Percentiles rank a stretch among this genome's conserved stretches.
phyloP scores from a whole-genome alignment of 2,329 filamentous ascomycete genomes.

The Grosmannia penicillata region DNA sequence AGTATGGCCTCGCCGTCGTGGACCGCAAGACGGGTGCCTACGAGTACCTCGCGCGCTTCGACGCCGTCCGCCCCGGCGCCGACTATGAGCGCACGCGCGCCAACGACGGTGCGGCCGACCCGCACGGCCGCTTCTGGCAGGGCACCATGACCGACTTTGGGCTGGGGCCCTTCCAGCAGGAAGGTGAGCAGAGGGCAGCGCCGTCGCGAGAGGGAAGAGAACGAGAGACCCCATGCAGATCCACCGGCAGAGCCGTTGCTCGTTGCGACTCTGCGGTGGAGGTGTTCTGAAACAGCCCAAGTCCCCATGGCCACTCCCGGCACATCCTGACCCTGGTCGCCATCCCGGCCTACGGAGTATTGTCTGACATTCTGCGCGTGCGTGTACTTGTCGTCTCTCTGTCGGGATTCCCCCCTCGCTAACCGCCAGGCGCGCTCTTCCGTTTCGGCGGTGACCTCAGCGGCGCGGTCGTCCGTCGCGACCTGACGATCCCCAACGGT shows the following conservation, averaged over 20 bases:
- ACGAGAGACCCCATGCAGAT: too few relatives aligned
- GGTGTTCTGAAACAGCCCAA: too few relatives aligned
- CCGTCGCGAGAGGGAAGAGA: too few relatives aligned
- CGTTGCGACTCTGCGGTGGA: too few relatives aligned
- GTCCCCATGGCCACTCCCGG: too few relatives aligned
- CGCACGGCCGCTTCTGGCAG: constrained; percentile 69
- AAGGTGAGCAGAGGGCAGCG: constrained; percentile 27
- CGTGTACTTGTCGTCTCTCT: too few relatives aligned
- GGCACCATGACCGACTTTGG: constrained; percentile 71
- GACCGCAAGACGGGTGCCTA: constrained; percentile 44
- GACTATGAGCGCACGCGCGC: constrained; percentile 43
- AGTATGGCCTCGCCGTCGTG: constrained; percentile 67
- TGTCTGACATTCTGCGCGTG: background rate
- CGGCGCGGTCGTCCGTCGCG: constrained; percentile 43
- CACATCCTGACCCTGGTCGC: too few relatives aligned
- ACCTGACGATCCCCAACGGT: constrained; percentile 70
- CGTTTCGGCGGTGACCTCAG: constrained; percentile 50
- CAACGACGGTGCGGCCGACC: constrained; percentile 76
- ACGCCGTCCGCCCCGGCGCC: too few relatives aligned
- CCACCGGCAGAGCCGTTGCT: too few relatives aligned
- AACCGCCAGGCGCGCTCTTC: constrained; percentile 50
- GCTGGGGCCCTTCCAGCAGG: constrained; percentile 40
- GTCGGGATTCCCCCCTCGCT: background rate
- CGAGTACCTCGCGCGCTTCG: constrained; percentile 36
- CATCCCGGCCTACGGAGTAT: too few relatives aligned